phyloP scores from a whole-genome alignment of 1,284 basidiomycete species.

The Pyrrhoderma noxium region DNA sequence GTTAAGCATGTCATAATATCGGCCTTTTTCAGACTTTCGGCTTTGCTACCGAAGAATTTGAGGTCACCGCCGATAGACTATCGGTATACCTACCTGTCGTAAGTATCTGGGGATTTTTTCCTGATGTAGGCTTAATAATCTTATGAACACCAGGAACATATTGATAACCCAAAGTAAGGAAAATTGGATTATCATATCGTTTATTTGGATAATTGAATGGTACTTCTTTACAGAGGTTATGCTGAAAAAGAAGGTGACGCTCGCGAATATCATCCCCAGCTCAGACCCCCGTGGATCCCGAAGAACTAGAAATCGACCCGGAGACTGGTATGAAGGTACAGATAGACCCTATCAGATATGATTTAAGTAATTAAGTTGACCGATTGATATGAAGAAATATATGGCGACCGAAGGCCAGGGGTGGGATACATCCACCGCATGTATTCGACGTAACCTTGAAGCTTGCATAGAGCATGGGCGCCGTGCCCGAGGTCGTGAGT shows the following conservation, averaged over 20 bases:
- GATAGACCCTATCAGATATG: too few relatives aligned
- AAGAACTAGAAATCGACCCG: conserved; percentile 75
- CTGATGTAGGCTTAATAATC: conserved; percentile 7
- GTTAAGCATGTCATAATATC: background rate
- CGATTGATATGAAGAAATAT: conserved; percentile 37
- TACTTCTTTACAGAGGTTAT: conserved; percentile 45
- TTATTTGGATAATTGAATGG: conserved; percentile 1
- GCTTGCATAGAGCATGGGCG: conserved; percentile 59
- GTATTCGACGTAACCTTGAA: conserved; percentile 61
- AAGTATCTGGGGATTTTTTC: conserved; percentile 28
- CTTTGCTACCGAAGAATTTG: conserved; percentile 68
- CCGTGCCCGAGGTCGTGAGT: conserved; percentile 44
- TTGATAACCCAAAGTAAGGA: conserved; percentile 61
- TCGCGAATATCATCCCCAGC: conserved; percentile 55
- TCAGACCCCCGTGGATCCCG: conserved; percentile 68
- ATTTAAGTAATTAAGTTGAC: background rate
- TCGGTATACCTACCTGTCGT: conserved; percentile 74
- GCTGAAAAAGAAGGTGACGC: conserved; percentile 70
- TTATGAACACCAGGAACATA: conserved; percentile 53
- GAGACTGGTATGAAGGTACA: conserved; percentile 79
- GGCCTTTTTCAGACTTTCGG: conserved; percentile 46
- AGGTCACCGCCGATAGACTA: conserved; percentile 77
- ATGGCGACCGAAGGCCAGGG: conserved; percentile 55
- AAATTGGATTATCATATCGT: background rate
- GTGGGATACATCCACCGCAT: conserved; percentile 78